Evolutionary conservation across 306 rosid species (phyloP), one percentile per base, ranked within the genome.

Genomic region (Inga laurina): DNA sequence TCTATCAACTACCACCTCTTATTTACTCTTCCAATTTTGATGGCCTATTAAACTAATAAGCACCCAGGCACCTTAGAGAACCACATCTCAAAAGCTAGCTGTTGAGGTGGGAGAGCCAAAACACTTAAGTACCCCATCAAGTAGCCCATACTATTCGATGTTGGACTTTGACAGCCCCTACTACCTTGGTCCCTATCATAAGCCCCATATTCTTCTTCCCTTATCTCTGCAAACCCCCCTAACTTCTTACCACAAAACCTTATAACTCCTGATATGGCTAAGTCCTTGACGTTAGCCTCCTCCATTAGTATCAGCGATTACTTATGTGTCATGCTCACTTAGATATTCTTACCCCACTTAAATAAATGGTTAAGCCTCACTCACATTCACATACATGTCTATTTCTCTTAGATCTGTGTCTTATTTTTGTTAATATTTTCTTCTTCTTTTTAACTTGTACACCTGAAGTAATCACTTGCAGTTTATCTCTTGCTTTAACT

Each of bases 1-100:
- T 83, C 89, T 39, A 79, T 81, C 95, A 92, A 84, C 97, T 5
- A 87, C 94, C 91, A 0, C 80, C 77, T 81, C 66, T n/a, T 59
- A 8, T n/a, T 79, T 79, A 21, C 37, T 72, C 37, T n/a, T 43
- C 77, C 5, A 9, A 32, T 59, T 3, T 59, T 3, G 5, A 19
- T 52, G 59, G n/a, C 59, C 14, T 59, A 9, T 24, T 59, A 22
- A 59, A 8, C n/a, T n/a, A n/a, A n/a, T n/a, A n/a, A n/a, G n/a
- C n/a, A n/a, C n/a, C n/a, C n/a, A n/a, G n/a, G n/a, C n/a, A n/a
- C n/a, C n/a, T n/a, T n/a, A n/a, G n/a, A n/a, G n/a, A n/a, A n/a
- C n/a, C n/a, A n/a, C n/a, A n/a, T n/a, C n/a, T n/a, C n/a, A n/a
- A n/a, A n/a, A n/a, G n/a, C n/a, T n/a, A n/a, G n/a, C n/a, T n/a